Percentiles rank a stretch among this genome's conserved stretches.
Evolutionary conservation across 371 early-diverging fungal species (phyloP).

Genomic region (Dinochytrium kinnereticum): DNA sequence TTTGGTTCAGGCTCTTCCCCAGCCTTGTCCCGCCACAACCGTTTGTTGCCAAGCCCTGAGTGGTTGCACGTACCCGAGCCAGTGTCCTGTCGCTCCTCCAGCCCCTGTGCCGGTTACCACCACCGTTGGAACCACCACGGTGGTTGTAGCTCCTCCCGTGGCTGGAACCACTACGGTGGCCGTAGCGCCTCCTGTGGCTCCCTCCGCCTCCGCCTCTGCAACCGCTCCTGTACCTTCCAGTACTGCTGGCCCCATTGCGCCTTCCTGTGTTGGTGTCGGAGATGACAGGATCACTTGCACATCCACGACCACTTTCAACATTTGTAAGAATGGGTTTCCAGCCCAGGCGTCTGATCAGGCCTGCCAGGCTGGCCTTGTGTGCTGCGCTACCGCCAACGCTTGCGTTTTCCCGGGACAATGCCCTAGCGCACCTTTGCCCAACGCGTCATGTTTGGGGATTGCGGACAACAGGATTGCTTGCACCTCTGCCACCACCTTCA

Average conservation of each 20-base stretch:
- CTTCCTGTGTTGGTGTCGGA: background rate
- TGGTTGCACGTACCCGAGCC: too few species aligned
- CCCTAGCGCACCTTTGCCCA: background rate
- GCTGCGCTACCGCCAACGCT: background rate
- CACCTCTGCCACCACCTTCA: background rate
- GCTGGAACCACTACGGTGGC: background rate
- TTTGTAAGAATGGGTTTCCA: background rate
- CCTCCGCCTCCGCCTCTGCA: background rate
- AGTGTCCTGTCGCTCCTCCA: too few species aligned
- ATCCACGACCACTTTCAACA: conserved; percentile 1
- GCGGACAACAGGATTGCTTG: conserved; percentile 9
- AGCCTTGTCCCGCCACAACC: conserved; percentile 10
- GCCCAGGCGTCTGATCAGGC: background rate
- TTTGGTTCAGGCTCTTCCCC: background rate
- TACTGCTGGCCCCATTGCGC: background rate
- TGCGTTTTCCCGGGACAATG: conserved; percentile 3
- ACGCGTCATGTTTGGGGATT: conserved; percentile 6
- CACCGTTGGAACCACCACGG: background rate
- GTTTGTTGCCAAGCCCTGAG: conserved; percentile 2
- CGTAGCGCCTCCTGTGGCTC: too few species aligned
- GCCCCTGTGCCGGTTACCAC: too few species aligned
- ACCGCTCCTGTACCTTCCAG: background rate
- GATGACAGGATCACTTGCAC: conserved; percentile 17
- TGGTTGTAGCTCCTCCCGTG: background rate
- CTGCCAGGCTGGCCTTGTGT: conserved; percentile 10